Evolutionary conservation across 371 early-diverging fungal genomes (phyloP), one percentile per base, ranked within the genome.

Genomic region (Mucor saturninus): DNA sequence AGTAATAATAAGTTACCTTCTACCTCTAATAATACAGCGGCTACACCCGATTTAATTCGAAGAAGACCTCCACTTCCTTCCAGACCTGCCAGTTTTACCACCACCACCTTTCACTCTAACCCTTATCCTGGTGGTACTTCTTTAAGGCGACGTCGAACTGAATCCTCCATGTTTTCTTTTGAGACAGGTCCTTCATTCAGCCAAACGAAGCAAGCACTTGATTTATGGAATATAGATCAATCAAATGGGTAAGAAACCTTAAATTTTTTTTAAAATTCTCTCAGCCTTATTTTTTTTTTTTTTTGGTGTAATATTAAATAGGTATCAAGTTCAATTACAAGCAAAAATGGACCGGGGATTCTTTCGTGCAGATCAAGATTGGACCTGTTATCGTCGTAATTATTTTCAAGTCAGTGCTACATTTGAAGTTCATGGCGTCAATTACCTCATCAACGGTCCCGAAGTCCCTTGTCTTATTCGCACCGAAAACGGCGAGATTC

Each of bases 361-460:
- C 71, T 91, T 91, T 62, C 71, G 88, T 38, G 89, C 91, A 21
- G 85, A 89, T 42, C 87, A 87, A 67, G 86, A 87, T 60, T 96
- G 95, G 96, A 92, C 93, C 0, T 95, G 96, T 68, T 95, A 95
- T 72, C 87, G 96, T 29, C 86, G 96, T 61, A 95, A 95, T 61
- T 95, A 95, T 71, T 93, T 95, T 63, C 93, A 95, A 73, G 85
- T 95, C 43, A 91, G 91, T 64, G 75, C 86, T 31, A 80, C 89
- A 3, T 92, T 92, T 65, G 76, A 75, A 37, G 70, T 89, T 9
- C 61, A 77, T 8, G 85, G 83, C 31, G 64, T 75, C 14, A 75
- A 71, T 40, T 81, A 81, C 40, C 48, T 79, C 2, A 50, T 56
- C 11, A 71, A 76, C 10, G 70, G 71, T 1, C 59, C 79, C 14